These are phyloP conservation scores for Halocafeteria seosinensis DNA, from an alignment of 108 stramenopile genomes.

Conservation along the genomic window DNA sequence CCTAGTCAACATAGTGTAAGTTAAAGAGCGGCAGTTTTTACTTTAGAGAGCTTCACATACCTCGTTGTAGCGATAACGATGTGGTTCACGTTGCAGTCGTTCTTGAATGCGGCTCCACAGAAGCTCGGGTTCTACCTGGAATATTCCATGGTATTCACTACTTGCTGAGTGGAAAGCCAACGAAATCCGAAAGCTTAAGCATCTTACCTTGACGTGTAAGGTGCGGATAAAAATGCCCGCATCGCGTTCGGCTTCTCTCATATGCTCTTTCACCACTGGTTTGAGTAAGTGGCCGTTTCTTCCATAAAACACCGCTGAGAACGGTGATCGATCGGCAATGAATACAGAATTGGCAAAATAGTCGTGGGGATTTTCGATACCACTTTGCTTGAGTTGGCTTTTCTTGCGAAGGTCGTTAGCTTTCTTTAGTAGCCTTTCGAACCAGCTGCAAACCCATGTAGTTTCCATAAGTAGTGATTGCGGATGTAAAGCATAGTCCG, in stretches of 20 bases:
- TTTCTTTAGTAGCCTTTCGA: conserved; percentile 1
- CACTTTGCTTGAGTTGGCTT: not conserved
- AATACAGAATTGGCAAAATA: too few species aligned
- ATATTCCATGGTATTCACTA: too few species aligned
- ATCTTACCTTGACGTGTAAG: not conserved
- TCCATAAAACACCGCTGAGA: conserved; percentile 11
- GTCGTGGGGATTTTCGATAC: too few species aligned
- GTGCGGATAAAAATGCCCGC: conserved; percentile 9
- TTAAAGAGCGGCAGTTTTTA: too few species aligned
- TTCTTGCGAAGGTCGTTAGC: too few species aligned
- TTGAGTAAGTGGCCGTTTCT: conserved; percentile 5
- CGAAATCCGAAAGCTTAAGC: too few species aligned
- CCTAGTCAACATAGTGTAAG: too few species aligned
- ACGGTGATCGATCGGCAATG: conserved; percentile 12
- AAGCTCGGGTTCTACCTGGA: conserved; percentile 5
- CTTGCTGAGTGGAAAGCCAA: too few species aligned
- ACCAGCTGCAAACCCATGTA: conserved; percentile 13
- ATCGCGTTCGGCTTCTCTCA: conserved; percentile 2
- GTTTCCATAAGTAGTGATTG: conserved; percentile 20
- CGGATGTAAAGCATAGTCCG: conserved; percentile 5
- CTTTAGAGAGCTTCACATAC: not conserved
- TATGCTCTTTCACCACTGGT: conserved; percentile 10
- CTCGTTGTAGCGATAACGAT: not conserved
- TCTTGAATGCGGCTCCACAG: conserved; percentile 15
- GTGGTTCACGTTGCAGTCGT: conserved; percentile 6